A percentile compares a stretch with the other conserved stretches of the same genome.
phyloP scores from a whole-genome alignment of 257 asterid genomes.

The Solanum microdontum region DNA sequence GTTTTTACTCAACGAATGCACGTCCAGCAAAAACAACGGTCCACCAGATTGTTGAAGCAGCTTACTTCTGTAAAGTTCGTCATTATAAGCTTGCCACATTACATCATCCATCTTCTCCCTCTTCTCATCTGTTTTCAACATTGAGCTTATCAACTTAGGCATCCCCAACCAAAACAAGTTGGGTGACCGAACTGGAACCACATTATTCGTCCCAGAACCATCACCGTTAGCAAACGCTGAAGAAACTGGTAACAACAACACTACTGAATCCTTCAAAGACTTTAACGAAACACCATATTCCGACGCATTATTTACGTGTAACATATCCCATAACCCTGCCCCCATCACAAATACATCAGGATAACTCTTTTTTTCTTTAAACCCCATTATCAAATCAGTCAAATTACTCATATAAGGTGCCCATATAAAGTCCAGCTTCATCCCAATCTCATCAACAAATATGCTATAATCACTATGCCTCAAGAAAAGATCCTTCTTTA shows the following conservation, averaged over 20 bases:
- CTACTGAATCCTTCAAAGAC: constrained; percentile 43
- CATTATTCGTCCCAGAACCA: background rate
- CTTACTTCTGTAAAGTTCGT: constrained; percentile 41
- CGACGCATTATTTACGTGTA: constrained; percentile 48
- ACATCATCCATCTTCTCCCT: constrained; percentile 50
- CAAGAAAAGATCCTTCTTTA: constrained; percentile 66
- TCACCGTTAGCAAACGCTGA: constrained; percentile 11
- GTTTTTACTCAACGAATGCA: constrained; percentile 38
- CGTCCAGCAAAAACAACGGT: constrained; percentile 56
- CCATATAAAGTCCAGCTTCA: constrained; percentile 85
- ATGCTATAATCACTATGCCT: constrained; percentile 80
- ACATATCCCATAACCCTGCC: constrained; percentile 93
- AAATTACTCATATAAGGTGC: constrained; percentile 69
- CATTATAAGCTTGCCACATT: constrained; percentile 35
- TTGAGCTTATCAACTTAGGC: constrained; percentile 67
- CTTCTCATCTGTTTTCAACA: constrained; percentile 71
- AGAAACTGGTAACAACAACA: constrained; percentile 54
- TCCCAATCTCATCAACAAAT: constrained; percentile 55
- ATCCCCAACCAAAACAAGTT: constrained; percentile 89
- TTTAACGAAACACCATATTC: constrained; percentile 43
- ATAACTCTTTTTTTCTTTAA: constrained; percentile 25
- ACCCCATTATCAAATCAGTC: constrained; percentile 32
- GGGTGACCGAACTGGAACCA: constrained; percentile 21
- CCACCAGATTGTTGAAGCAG: constrained; percentile 55
- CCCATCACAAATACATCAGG: constrained; percentile 91